A percentile compares a stretch with the other conserved stretches of the same genome.
Evolutionary conservation across 139 green algal species (phyloP).

Genomic region (Coccomyxa sp.): DNA sequence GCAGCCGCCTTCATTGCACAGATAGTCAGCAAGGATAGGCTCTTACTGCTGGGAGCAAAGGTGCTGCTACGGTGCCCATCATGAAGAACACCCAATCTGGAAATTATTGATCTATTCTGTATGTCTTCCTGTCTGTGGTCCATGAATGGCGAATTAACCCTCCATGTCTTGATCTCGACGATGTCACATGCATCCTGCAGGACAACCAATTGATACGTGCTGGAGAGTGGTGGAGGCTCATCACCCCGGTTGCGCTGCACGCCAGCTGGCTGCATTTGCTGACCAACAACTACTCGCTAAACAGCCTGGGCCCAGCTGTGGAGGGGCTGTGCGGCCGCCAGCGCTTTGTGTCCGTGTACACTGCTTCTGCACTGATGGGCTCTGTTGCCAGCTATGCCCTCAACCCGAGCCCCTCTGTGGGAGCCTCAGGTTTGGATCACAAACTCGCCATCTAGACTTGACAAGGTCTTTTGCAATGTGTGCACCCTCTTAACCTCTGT

Average conservation of each 20-base stretch:
- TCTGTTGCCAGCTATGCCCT: constrained; percentile 18
- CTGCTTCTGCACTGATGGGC: constrained; percentile 9
- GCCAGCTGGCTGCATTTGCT: constrained; percentile 62
- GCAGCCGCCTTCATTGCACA: constrained; percentile 19
- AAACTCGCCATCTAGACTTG: background rate
- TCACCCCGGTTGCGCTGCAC: constrained; percentile 55
- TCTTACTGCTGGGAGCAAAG: background rate
- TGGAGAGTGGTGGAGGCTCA: constrained; percentile 61
- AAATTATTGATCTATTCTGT: no score
- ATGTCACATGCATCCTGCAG: constrained; percentile 26
- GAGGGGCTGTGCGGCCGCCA: constrained; percentile 16
- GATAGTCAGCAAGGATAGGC: constrained; percentile 5
- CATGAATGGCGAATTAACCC: no score
- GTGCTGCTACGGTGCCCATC: background rate
- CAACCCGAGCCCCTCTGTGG: background rate
- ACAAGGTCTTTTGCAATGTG: no score
- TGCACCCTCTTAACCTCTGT: no score
- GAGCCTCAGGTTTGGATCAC: background rate
- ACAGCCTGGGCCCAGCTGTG: constrained; percentile 14
- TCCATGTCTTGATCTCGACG: background rate
- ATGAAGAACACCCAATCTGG: background rate
- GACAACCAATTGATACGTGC: constrained; percentile 61
- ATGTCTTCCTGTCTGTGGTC: no score
- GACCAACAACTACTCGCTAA: background rate
- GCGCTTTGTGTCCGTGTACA: constrained; percentile 19